Base-by-base conservation (phyloP, 768 basidiomycete genomes). In the Lepiota venenata region DNA sequence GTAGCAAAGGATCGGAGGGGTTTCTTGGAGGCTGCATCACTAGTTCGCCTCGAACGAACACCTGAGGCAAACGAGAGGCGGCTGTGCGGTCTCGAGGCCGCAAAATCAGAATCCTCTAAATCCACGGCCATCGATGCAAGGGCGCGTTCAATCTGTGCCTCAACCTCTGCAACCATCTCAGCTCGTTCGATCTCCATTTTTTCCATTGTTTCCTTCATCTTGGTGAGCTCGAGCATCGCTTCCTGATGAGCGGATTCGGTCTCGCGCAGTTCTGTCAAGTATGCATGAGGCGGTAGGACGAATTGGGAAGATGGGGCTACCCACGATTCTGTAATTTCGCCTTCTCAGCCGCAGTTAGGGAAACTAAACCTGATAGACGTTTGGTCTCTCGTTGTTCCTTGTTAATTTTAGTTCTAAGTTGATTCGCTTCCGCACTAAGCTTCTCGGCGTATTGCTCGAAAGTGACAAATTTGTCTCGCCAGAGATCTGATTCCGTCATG, bases 401-500 rank as follows among this genome's bases (percentile, higher is more conserved):
- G 67, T 91, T 91, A 66, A 96, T 93, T 75, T 92, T 94, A 25
- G 81, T 69, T 59, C 92, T 79, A 60, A 97, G 74, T 55, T 96
- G 91, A 29, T 81, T 83, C 36, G 93, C 93, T 69, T 97, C 94
- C 15, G 76, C 78, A 61, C 89, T 91, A 27, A 97, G 78, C 64
- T 89, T 88, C 74, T 95, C 93, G 7, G 94, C 93, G 65, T 95
- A 94, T 68, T 88, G 86, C 68, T 97, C 94, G 60, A 97, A 96
- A 12, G 89, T 88, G 47, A 94, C 89, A 61, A 96, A 96, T 65
- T 94, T 95, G 70, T 93, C 88, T 56, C 92, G 78, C 93, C 93
- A 96, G 44, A 93, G 71, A 63, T 93, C 91, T 4, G 84, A 85
- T 69, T 93, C 91, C 1, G 91, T 91, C 88, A 93, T 91, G 62